Conservation (phyloP, 192 early-diverging fungal species). For the Mortierella alpina region DNA sequence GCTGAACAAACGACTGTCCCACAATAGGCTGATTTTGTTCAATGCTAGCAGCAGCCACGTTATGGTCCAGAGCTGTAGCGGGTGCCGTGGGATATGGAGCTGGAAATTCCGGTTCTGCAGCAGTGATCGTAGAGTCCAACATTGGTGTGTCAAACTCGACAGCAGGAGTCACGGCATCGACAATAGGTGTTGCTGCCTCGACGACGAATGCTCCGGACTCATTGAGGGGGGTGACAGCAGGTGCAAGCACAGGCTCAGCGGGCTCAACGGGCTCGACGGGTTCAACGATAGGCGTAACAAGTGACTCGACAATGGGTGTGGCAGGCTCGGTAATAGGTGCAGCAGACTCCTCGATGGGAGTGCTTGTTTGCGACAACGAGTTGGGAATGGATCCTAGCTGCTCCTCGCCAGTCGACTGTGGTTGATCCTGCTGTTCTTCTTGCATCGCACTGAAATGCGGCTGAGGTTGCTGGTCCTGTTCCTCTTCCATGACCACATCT, state of each 20-base stretch:
- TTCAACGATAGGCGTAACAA: too few species aligned
- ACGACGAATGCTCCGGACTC: neutral
- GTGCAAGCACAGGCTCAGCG: neutral
- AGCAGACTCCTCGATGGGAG: neutral
- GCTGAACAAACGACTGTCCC: slow-evolving; percentile 8
- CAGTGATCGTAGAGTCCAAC: too few species aligned
- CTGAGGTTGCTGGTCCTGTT: neutral
- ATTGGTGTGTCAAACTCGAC: too few species aligned
- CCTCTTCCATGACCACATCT: slow-evolving; percentile 15
- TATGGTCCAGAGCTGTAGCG: neutral
- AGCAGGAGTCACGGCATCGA: too few species aligned
- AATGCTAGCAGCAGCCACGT: too few species aligned
- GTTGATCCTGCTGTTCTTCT: neutral
- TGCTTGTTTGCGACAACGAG: neutral
- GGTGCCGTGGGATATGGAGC: neutral
- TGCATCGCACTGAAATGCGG: neutral
- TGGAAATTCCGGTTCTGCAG: too few species aligned
- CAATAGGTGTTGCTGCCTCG: slow-evolving; percentile 5
- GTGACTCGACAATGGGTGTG: too few species aligned
- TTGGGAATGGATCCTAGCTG: neutral
- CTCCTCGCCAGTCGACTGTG: neutral
- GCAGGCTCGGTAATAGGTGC: neutral
- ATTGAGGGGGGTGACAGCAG: neutral
- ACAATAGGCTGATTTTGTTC: neutral
- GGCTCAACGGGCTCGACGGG: neutral